Conservation (phyloP, 495 filamentous ascomycete species). For the Bacidia rubella region DNA sequence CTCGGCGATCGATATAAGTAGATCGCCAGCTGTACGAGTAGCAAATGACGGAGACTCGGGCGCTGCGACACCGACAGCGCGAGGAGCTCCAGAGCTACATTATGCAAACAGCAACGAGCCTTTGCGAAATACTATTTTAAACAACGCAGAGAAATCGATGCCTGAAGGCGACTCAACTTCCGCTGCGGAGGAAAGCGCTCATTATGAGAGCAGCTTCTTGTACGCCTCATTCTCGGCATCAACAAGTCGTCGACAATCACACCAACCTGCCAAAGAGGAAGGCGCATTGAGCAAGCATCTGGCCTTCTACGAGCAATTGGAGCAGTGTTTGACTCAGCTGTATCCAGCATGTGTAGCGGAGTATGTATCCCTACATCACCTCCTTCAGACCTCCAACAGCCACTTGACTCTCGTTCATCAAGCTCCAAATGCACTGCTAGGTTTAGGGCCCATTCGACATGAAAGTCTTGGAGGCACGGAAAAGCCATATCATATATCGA, state of each 20-base stretch:
- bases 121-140: neutral
- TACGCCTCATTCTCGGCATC: conserved; percentile 2
- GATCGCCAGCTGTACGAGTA: neutral
- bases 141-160: too few relatives aligned
- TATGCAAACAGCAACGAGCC: neutral
- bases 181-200: neutral
- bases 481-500: neutral
- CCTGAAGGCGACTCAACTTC: neutral
- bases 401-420: neutral
- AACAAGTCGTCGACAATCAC: neutral
- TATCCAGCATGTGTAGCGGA: conserved; percentile 2
- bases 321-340: neutral
- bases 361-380: neutral
- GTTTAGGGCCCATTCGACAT: neutral
- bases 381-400: neutral
- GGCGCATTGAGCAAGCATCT: neutral
- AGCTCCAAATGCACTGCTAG: neutral
- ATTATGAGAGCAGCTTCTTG: conserved; percentile 3
- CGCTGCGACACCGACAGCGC: neutral
- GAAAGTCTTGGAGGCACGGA: neutral
- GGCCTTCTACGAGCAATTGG: neutral
- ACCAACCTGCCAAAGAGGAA: neutral
- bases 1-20: neutral
- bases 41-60: neutral
- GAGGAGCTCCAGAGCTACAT: neutral